These are phyloP conservation scores for Pythium rhizo-oryzae DNA, from an alignment of 352 stramenopile genomes.

Conservation along the genomic window DNA sequence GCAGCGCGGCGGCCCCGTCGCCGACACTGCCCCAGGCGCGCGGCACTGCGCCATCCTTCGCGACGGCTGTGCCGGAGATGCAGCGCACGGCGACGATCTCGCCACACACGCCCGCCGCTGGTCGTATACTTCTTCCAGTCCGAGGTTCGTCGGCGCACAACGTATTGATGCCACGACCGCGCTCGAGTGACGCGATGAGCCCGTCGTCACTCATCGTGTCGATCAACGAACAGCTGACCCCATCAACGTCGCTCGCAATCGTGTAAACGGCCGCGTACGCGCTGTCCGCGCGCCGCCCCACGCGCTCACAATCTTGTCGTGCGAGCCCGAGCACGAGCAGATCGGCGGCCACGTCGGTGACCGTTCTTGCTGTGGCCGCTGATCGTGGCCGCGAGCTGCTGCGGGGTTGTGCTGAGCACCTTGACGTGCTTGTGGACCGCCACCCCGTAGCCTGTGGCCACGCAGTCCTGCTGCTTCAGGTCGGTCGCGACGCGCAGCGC, in stretches of 20 bases:
- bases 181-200: no score
- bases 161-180: no score
- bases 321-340: slow-evolving; percentile 67
- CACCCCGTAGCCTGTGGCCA: slow-evolving; percentile 65
- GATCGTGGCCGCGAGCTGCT: slow-evolving; percentile 80
- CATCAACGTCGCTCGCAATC: not conserved
- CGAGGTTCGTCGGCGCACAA: no score
- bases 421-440: slow-evolving; percentile 87
- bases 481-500: slow-evolving; percentile 66
- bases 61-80: no score
- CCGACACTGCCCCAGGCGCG: no score
- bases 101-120: no score
- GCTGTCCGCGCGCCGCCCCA: slow-evolving; percentile 47
- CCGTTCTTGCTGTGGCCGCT: slow-evolving; percentile 83
- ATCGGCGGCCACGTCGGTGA: slow-evolving; percentile 71
- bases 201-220: no score
- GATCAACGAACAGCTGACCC: no score
- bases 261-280: slow-evolving; percentile 62
- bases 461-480: slow-evolving; percentile 42
- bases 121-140: no score
- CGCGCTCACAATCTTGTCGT: slow-evolving; percentile 86
- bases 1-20: no score
- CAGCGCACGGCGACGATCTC: no score
- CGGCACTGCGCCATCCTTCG: no score
- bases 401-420: slow-evolving; percentile 73